Percentiles rank a stretch among this genome's conserved stretches.
phyloP scores from a whole-genome alignment of 495 filamentous ascomycete genomes.

The Lindgomyces ingoldianus region DNA sequence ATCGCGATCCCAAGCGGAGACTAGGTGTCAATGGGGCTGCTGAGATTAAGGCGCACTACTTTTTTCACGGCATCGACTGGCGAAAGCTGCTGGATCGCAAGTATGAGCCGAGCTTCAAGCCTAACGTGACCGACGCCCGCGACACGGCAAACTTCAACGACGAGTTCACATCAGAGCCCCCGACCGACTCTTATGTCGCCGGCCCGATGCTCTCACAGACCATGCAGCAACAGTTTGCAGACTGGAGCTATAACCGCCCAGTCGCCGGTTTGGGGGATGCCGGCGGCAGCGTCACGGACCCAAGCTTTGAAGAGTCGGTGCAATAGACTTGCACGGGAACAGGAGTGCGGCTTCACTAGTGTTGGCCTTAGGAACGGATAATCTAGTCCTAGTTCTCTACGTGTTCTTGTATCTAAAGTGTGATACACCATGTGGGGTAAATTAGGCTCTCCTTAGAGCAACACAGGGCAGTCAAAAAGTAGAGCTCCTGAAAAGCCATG shows the following conservation, averaged over 20 bases:
- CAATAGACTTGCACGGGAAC: too few species aligned
- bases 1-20: conserved; percentile 83
- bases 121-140: conserved; percentile 88
- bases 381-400: too few species aligned
- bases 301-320: conserved; percentile 68
- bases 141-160: conserved; percentile 92
- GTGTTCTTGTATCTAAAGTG: too few species aligned
- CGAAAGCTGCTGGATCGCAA: conserved; percentile 94
- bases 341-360: too few species aligned
- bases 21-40: conserved; percentile 90
- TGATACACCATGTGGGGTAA: too few species aligned
- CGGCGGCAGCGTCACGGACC: conserved; percentile 90
- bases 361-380: too few species aligned
- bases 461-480: too few species aligned
- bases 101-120: conserved; percentile 97
- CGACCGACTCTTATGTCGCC: conserved; percentile 91
- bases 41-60: conserved; percentile 98
- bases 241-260: conserved; percentile 96
- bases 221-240: conserved; percentile 92
- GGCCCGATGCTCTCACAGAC: conserved; percentile 88
- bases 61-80: conserved; percentile 99
- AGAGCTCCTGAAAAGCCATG: too few species aligned
- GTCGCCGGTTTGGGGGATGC: conserved; percentile 91
- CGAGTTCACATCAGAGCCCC: conserved; percentile 86
- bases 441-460: too few species aligned